These are phyloP conservation scores for Hypoxylon sp. DNA, from an alignment of 2,329 filamentous ascomycete genomes.

Conservation along the genomic window DNA sequence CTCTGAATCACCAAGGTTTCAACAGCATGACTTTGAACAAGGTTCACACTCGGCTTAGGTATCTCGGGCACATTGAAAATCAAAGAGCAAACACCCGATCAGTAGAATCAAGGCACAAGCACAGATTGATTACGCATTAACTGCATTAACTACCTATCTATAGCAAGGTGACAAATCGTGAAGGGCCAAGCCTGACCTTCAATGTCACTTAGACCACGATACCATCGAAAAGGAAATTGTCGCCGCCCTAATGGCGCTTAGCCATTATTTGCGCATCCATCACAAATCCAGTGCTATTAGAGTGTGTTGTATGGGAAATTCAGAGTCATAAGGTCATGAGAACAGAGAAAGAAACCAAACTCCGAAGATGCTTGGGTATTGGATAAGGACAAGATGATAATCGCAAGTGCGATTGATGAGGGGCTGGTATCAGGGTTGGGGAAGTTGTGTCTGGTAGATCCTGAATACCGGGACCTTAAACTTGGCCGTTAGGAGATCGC, in stretches of 20 bases:
- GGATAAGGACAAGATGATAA: neutral
- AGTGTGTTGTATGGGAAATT: neutral
- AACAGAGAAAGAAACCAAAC: neutral
- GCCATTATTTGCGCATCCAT: neutral
- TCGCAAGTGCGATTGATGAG: neutral
- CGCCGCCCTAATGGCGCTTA: neutral
- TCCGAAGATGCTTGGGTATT: neutral
- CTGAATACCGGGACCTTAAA: neutral
- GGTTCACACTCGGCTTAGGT: neutral
- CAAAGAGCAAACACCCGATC: neutral
- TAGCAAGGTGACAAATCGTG: neutral
- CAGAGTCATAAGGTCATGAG: neutral
- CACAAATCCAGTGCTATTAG: neutral
- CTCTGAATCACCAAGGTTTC: neutral
- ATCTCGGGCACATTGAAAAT: neutral
- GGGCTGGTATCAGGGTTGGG: neutral
- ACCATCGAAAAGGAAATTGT: constrained; percentile 1
- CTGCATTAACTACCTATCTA: constrained; percentile 2
- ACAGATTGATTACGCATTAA: neutral
- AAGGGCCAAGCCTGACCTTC: neutral
- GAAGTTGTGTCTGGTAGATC: neutral
- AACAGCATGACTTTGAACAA: neutral
- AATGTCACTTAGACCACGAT: neutral
- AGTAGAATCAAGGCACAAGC: neutral
- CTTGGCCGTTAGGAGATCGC: neutral